Base-by-base conservation (phyloP, 2,329 filamentous ascomycete genomes). In the Helminthosporium solani region DNA sequence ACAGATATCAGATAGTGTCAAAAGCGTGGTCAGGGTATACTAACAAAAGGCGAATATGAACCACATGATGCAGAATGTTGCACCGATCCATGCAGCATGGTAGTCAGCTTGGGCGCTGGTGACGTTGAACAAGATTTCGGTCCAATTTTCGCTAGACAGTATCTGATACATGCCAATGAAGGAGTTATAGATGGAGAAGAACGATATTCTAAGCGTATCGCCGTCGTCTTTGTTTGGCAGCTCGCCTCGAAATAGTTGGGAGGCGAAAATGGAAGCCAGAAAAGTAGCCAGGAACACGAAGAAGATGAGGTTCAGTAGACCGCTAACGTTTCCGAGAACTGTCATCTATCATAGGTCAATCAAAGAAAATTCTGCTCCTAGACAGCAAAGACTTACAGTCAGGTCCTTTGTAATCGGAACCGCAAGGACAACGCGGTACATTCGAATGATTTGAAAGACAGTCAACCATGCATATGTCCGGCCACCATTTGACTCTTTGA, bases 151-250 rank as follows among this genome's bases (percentile, higher is more conserved):
- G 60, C 90, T 96, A 8, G 94, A 96, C 35, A 99, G 75, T 23
- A 99, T 83, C 71, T 96, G 90, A 66, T 99, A 99, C 90, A 99
- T 97, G 46, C 91, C 94, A 14, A 99, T 77, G 64, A 99, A 99
- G 0, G 90, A 88, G 64, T 97, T 97, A 75, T 87, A 99, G 28
- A 99, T 94, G 31, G 89, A 88, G 64, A 83, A 84, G 67, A 99
- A 99, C 0, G 88, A 87, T 33, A 94, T 82, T 18, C 79, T 73
- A 50, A 88, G 83, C 2, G 79, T 71, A 2, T 86, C 75, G 2
- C 84, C 87, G n/a, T 72, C 87, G n/a, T 33, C 19, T 33, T 76
- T 59, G 25, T 77, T 60, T 0, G 88, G 86, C 21, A 97, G 81
- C 58, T 95, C 86, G 23, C 91, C 91, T 28, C 94, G 86, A 63